Evolutionary conservation across 352 stramenopile genomes (phyloP).

Genomic region (Peronospora destructor): DNA sequence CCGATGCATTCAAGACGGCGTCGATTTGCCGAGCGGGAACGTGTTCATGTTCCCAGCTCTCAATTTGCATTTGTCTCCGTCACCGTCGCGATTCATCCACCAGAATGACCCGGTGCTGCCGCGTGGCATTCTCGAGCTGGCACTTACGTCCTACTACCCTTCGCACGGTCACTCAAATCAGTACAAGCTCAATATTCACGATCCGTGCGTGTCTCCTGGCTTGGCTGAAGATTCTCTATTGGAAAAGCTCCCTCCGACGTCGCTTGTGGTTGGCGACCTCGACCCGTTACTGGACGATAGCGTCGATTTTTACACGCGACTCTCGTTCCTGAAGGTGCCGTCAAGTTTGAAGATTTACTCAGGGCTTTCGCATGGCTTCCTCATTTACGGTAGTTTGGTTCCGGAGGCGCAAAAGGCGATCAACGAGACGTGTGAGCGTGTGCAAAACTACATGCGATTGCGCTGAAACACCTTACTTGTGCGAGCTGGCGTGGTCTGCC

Average conservation of each 20-base stretch:
- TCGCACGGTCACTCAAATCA: conserved; percentile 76
- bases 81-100: conserved; percentile 81
- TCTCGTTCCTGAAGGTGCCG: conserved; percentile 71
- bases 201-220: conserved; percentile 79
- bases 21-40: conserved; percentile 66
- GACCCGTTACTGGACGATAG: conserved; percentile 85
- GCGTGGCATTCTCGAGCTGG: conserved; percentile 68
- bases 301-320: conserved; percentile 86
- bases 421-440: conserved; percentile 72
- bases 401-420: conserved; percentile 72
- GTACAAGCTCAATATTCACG: conserved; percentile 86
- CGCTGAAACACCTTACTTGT: conserved; percentile 3
- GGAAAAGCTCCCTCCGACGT: conserved; percentile 70
- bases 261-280: conserved; percentile 78
- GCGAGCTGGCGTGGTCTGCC: too few relatives aligned
- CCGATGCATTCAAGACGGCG: conserved; percentile 71
- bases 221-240: conserved; percentile 72
- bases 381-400: conserved; percentile 83
- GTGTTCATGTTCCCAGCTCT: conserved; percentile 89
- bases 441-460: conserved; percentile 55
- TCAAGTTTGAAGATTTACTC: conserved; percentile 81
- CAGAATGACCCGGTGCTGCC: conserved; percentile 83
- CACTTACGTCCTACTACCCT: conserved; percentile 82
- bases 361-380: conserved; percentile 78
- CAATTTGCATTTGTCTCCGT: conserved; percentile 83